Evolutionary conservation across 345 rosid genomes (phyloP).

Genomic region (Hibiscus tridactylites): DNA sequence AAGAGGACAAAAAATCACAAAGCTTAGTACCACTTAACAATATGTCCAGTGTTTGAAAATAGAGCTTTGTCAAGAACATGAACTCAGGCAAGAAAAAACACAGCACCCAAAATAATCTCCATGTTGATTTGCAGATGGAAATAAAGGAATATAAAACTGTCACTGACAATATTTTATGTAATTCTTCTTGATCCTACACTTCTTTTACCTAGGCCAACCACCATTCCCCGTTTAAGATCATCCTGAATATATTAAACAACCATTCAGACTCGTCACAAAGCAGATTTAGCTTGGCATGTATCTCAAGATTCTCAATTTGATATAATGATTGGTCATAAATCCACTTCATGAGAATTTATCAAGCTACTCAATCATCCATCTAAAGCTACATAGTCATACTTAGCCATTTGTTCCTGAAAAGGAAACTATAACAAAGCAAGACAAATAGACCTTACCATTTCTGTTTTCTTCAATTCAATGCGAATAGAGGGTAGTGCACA

Average conservation of each 20-base stretch:
- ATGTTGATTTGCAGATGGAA: background rate
- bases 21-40: background rate
- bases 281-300: background rate
- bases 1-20: background rate
- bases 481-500: background rate
- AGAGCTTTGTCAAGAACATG: background rate
- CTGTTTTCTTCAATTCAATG: background rate
- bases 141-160: background rate
- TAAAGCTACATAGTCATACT: background rate
- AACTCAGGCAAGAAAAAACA: background rate
- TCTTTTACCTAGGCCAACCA: slow-evolving; percentile 39
- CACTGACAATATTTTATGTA: background rate
- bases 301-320: background rate
- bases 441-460: background rate
- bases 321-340: background rate
- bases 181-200: slow-evolving; percentile 33
- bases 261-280: background rate
- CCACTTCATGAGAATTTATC: background rate
- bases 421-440: background rate
- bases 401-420: background rate
- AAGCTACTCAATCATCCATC: background rate
- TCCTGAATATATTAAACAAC: background rate
- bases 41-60: background rate
- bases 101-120: background rate
- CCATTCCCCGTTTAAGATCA: background rate